These are phyloP conservation scores for Amanita pallidorosea DNA, from an alignment of 768 basidiomycete species.

Conservation along the genomic window DNA sequence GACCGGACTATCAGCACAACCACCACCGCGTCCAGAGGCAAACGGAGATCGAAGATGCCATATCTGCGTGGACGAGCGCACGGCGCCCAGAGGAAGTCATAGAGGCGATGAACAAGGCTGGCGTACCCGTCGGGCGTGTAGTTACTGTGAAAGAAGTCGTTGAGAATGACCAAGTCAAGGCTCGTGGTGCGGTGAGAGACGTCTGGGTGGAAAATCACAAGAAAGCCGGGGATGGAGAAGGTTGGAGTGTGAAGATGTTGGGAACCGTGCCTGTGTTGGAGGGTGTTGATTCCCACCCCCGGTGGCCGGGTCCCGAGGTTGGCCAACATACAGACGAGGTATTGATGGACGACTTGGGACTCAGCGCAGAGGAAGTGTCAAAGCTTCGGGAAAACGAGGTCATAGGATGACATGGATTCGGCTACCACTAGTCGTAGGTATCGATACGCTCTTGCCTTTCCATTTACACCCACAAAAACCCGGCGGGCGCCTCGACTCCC, in stretches of 20 bases:
- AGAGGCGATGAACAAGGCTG: conserved; percentile 32
- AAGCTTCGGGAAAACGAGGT: conserved; percentile 29
- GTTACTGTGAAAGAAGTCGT: conserved; percentile 53
- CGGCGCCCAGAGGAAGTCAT: conserved; percentile 45
- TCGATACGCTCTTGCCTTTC: not conserved
- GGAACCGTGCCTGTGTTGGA: conserved; percentile 54
- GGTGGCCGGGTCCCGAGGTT: conserved; percentile 63
- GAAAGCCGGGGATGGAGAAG: conserved; percentile 16
- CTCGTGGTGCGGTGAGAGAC: conserved; percentile 46
- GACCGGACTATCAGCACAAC: conserved; percentile 43
- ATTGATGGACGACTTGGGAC: conserved; percentile 29
- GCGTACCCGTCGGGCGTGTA: conserved; percentile 58
- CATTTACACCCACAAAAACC: conserved; percentile 39
- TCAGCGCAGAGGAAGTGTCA: conserved; percentile 24
- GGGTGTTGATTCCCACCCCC: conserved; percentile 44
- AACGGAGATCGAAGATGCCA: conserved; percentile 52
- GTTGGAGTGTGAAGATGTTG: conserved; percentile 62
- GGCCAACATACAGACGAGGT: conserved; percentile 48
- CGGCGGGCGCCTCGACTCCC: conserved; percentile 34
- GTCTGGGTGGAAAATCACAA: conserved; percentile 35
- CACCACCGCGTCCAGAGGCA: conserved; percentile 54
- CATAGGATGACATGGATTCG: conserved; percentile 21
- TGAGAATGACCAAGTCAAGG: conserved; percentile 42
- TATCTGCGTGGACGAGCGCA: conserved; percentile 45
- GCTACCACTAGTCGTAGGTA: not conserved